Evolutionary conservation across 2,329 filamentous ascomycete genomes (phyloP).

Genomic region (Cercospora sesami): DNA sequence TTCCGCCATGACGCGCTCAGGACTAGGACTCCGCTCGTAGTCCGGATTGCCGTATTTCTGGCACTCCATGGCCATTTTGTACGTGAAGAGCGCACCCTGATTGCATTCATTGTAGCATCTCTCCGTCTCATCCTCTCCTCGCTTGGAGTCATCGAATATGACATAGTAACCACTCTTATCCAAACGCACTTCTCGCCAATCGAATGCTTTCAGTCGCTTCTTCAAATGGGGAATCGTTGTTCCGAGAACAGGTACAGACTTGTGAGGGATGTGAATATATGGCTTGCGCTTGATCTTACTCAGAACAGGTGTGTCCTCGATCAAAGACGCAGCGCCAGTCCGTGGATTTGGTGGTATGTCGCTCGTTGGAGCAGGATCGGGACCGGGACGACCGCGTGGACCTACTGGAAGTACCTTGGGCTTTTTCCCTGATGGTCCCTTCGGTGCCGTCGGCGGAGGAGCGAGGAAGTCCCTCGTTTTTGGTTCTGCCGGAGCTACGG

Average conservation of each 20-base stretch:
- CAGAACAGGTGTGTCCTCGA: slow-evolving; percentile 67
- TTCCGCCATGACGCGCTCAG: slow-evolving; percentile 50
- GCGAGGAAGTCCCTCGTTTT: slow-evolving; percentile 55
- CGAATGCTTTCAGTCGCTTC: slow-evolving; percentile 80
- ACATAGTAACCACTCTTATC: slow-evolving; percentile 90
- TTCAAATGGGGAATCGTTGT: slow-evolving; percentile 88
- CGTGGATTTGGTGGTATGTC: slow-evolving; percentile 45
- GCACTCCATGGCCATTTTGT: slow-evolving; percentile 87
- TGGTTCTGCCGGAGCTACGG: slow-evolving; percentile 38
- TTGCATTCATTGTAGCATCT: slow-evolving; percentile 78
- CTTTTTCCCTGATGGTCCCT: slow-evolving; percentile 68
- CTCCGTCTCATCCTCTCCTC: slow-evolving; percentile 76
- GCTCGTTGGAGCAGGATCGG: slow-evolving; percentile 16
- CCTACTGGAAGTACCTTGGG: slow-evolving; percentile 36
- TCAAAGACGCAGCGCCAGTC: slow-evolving; percentile 51
- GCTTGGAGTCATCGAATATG: slow-evolving; percentile 76
- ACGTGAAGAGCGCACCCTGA: slow-evolving; percentile 84
- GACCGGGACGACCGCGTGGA: slow-evolving; percentile 38
- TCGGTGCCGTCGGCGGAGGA: slow-evolving; percentile 76
- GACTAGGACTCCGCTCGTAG: slow-evolving; percentile 58
- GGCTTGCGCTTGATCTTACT: slow-evolving; percentile 73
- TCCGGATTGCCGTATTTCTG: slow-evolving; percentile 67
- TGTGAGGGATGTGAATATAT: slow-evolving; percentile 86
- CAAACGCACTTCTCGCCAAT: slow-evolving; percentile 76
- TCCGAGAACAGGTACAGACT: slow-evolving; percentile 80